Evolutionary conservation across 2,329 filamentous ascomycete genomes (phyloP), one percentile per base, ranked within the genome.

Genomic region (Curvularia verruculosa): DNA sequence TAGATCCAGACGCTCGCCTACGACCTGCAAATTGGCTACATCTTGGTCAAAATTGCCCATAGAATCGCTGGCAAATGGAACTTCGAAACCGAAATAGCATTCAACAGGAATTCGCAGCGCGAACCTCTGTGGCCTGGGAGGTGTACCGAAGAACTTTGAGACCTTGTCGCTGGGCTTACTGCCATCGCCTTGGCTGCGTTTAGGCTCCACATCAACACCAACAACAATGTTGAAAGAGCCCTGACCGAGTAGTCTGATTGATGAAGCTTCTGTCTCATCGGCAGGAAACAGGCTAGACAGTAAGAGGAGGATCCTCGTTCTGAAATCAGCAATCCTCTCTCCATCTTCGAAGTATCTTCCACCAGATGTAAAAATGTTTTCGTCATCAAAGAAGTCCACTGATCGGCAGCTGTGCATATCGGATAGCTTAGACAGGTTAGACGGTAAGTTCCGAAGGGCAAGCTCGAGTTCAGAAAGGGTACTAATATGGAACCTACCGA

Each of bases 221-320:
- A 59, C 18, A 1, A 55, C 52, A 1, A 49, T 24, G 10, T 56
- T 59, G 18, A 19, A 59, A 3, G 56, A 55, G 2, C 56, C 47
- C 15, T 37, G 19, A 0, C 56, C 56, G 15, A 59, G 41, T 1
- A 24, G 9, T 2, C 21, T 4, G 24, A 55, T 31, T 1, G 23
- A 18, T 2, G 28, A 28, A 5, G 6, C 15, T 2, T 44, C 34
- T 1, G 45, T 51, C 34, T 52, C 26, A 4, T 15, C n/a, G 4
- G n/a, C 10, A 4, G 48, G 34, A 9, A 56, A 56, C 3, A 31
- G 15, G 19, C 46, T 21, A 12, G 48, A 15, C 1, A 56, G 9
- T 1, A 56, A 26, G 12, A 40, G 48, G 15, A 52, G 12, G 8
- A 55, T 28, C 5, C 39, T 31, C 0, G 37, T 13, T 19, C 44